phyloP scores from a whole-genome alignment of 495 filamentous ascomycete species.

The Penicillium samsonianum region DNA sequence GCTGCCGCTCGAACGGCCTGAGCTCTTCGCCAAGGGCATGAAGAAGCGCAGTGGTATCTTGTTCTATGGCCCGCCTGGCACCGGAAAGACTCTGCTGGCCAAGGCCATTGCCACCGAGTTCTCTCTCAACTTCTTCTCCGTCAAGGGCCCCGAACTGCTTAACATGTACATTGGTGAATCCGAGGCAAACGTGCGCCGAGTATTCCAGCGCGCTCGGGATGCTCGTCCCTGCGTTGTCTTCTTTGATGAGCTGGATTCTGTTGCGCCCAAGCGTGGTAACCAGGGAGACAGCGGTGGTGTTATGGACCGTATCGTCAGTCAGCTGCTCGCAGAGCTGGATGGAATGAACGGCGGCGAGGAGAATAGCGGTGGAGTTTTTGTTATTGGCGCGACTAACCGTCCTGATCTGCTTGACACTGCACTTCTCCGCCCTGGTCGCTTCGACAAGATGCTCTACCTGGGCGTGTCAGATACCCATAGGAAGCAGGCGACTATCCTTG shows the following conservation, averaged over 20 bases:
- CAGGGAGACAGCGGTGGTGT: slow-evolving; percentile 98
- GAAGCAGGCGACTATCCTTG: slow-evolving; percentile 91
- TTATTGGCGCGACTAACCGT: slow-evolving; percentile 94
- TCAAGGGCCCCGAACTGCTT: slow-evolving; percentile 95
- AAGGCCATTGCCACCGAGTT: slow-evolving; percentile 99
- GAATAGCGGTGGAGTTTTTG: slow-evolving; percentile 86
- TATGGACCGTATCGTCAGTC: slow-evolving; percentile 97
- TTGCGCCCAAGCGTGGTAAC: slow-evolving; percentile 95
- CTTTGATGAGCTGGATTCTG: slow-evolving; percentile 97
- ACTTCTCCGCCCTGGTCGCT: slow-evolving; percentile 84
- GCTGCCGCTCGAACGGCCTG: slow-evolving; percentile 85
- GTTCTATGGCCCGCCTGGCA: slow-evolving; percentile 96
- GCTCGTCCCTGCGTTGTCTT: slow-evolving; percentile 98
- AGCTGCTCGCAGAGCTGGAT: slow-evolving; percentile 92
- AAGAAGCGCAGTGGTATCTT: slow-evolving; percentile 97
- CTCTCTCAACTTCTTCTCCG: slow-evolving; percentile 97
- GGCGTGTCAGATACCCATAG: slow-evolving; percentile 96
- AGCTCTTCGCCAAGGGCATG: slow-evolving; percentile 97
- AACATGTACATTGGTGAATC: slow-evolving; percentile 99
- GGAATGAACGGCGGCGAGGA: slow-evolving; percentile 95
- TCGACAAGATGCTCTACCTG: slow-evolving; percentile 99
- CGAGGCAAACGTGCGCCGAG: slow-evolving; percentile 93
- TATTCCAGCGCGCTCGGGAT: slow-evolving; percentile 93
- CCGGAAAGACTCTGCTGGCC: slow-evolving; percentile 93
- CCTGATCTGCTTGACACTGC: slow-evolving; percentile 93